A percentile compares a stretch with the other conserved stretches of the same genome.
Conservation (phyloP, 2,329 filamentous ascomycete genomes). For the Biscogniauxia marginata region DNA sequence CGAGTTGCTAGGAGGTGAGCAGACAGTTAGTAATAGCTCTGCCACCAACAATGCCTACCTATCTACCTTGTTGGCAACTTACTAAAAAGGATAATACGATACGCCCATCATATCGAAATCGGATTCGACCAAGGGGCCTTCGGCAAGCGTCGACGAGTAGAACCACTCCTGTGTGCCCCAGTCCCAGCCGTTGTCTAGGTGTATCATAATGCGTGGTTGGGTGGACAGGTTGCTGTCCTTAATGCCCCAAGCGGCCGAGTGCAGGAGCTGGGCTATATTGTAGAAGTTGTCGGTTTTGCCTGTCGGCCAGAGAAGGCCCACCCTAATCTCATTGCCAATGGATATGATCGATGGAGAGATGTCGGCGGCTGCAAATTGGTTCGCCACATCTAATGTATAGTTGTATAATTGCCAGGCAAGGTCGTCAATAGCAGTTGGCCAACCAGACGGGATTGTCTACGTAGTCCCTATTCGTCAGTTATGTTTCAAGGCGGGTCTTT, state of each 20-base stretch:
- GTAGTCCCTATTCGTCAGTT: not conserved
- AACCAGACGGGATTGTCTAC: slow-evolving; percentile 55
- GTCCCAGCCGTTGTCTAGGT: slow-evolving; percentile 74
- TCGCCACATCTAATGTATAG: slow-evolving; percentile 63
- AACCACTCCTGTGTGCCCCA: slow-evolving; percentile 65
- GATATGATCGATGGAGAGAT: slow-evolving; percentile 62
- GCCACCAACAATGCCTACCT: not conserved
- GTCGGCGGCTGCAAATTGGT: slow-evolving; percentile 56
- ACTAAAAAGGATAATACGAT: slow-evolving; percentile 72
- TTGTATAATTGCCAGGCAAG: slow-evolving; percentile 64
- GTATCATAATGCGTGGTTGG: slow-evolving; percentile 69
- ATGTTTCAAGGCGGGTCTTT: not conserved
- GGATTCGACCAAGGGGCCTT: slow-evolving; percentile 46
- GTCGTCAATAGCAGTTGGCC: slow-evolving; percentile 58
- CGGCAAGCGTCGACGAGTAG: slow-evolving; percentile 56
- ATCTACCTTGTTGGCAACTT: slow-evolving; percentile 13
- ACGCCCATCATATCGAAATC: slow-evolving; percentile 74
- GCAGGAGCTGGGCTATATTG: slow-evolving; percentile 63
- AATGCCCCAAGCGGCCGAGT: slow-evolving; percentile 63
- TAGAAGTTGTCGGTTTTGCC: slow-evolving; percentile 53
- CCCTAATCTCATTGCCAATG: slow-evolving; percentile 72
- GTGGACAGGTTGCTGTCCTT: slow-evolving; percentile 58
- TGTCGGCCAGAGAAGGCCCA: slow-evolving; percentile 65
- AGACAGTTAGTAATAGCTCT: slow-evolving; percentile 4
- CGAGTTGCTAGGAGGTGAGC: slow-evolving; percentile 35